phyloP scores from a whole-genome alignment of 2,329 filamentous ascomycete species.

The Zymoseptoria passerinii region DNA sequence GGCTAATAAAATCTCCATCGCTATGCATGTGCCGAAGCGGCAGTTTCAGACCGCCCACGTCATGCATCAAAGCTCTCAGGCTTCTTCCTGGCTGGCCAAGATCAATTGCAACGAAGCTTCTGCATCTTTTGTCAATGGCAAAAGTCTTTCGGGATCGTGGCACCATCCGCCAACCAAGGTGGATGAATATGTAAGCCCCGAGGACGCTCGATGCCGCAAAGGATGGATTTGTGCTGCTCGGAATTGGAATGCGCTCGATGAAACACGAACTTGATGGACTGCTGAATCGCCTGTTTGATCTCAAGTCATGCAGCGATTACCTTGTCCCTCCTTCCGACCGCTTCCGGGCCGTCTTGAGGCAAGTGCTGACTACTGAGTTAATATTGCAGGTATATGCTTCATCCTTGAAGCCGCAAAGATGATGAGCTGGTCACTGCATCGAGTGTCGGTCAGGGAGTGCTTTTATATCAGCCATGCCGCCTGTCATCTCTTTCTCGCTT shows the following conservation, averaged over 20 bases:
- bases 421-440: background rate
- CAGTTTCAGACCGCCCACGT: background rate
- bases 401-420: background rate
- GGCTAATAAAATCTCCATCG: background rate
- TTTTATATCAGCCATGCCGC: background rate
- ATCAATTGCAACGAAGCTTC: background rate
- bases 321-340: background rate
- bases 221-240: no score
- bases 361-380: background rate
- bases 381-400: background rate
- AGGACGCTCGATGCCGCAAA: no score
- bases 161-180: no score
- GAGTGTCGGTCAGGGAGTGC: background rate
- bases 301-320: background rate
- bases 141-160: no score
- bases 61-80: background rate
- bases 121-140: no score
- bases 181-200: no score
- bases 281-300: background rate
- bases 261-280: background rate
- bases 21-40: background rate
- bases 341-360: background rate
- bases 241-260: background rate
- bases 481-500: background rate
- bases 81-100: background rate